Percentiles rank a stretch among this genome's conserved stretches.
phyloP scores from a whole-genome alignment of 1,139 yeast genomes.

The Candida sp. region DNA sequence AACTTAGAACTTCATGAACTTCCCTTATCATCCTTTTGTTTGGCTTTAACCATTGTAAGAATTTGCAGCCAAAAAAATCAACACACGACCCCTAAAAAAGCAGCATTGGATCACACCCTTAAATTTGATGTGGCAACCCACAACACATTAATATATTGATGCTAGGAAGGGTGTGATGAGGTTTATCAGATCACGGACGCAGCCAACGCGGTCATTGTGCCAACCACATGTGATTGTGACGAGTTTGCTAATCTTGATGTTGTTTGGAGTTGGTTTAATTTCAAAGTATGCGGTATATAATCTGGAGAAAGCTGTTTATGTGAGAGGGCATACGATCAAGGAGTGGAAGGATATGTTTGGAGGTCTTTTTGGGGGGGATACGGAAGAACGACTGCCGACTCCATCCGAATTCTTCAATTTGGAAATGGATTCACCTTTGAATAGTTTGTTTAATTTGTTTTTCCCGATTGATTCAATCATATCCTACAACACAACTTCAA shows the following conservation, averaged over 20 bases:
- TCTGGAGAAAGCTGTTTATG: not conserved
- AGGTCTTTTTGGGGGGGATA: not conserved
- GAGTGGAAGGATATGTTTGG: not conserved
- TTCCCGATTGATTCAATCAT: conserved; percentile 41
- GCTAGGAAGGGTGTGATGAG: not conserved
- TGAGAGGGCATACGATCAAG: not conserved
- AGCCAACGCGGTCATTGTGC: not conserved
- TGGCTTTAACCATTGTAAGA: not conserved
- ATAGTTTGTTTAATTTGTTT: conserved; percentile 35
- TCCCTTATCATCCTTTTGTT: not conserved
- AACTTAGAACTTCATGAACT: too few species aligned
- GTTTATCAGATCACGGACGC: not conserved
- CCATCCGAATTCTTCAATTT: conserved; percentile 4
- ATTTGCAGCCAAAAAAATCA: not conserved
- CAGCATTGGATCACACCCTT: not conserved
- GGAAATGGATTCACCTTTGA: conserved; percentile 36
- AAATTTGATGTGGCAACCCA: not conserved
- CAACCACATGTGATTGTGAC: conserved; percentile 1
- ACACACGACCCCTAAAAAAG: not conserved
- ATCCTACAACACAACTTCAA: conserved; percentile 22
- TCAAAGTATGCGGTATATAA: not conserved
- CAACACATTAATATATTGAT: not conserved
- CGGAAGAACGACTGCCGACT: not conserved
- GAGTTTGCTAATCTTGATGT: not conserved
- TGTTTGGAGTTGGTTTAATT: not conserved